A percentile compares a stretch with the other conserved stretches of the same genome.
Conservation (phyloP, 768 basidiomycete species). For the Fibroporia radiculosa region DNA sequence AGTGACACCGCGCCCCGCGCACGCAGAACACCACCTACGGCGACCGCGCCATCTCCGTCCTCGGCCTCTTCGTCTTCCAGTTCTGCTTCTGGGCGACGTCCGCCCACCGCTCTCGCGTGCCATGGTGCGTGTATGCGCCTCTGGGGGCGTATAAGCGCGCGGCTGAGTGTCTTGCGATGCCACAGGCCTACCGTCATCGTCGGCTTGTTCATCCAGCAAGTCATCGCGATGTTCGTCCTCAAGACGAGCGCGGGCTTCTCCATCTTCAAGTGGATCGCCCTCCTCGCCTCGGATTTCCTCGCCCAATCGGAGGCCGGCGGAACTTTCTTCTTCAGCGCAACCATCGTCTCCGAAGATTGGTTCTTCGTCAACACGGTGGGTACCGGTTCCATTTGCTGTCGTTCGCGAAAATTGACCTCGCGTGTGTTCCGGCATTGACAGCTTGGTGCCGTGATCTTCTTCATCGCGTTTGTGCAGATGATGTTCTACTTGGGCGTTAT, state of each 20-base stretch:
- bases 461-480: constrained; percentile 90
- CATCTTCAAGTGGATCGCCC: constrained; percentile 80
- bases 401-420: constrained; percentile 12
- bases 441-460: constrained; percentile 83
- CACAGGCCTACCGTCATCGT: constrained; percentile 79
- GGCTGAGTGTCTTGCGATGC: background rate
- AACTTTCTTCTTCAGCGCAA: constrained; percentile 73
- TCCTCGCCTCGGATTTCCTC: constrained; percentile 75
- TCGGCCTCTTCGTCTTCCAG: constrained; percentile 78
- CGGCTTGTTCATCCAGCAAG: constrained; percentile 80
- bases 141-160: background rate
- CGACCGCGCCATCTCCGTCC: constrained; percentile 75
- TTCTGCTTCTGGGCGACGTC: constrained; percentile 65
- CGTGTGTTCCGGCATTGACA: constrained; percentile 17
- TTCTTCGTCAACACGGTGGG: constrained; percentile 75
- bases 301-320: constrained; percentile 61
- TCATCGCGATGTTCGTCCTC: constrained; percentile 82
- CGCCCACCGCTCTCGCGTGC: constrained; percentile 50
- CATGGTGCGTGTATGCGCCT: constrained; percentile 45
- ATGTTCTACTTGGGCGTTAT: constrained; percentile 85
- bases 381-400: background rate
- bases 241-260: constrained; percentile 77
- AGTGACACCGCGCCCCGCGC: too few species aligned
- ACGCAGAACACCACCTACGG: constrained; percentile 57
- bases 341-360: constrained; percentile 62